Evolutionary conservation across 1,284 basidiomycete species (phyloP).

Genomic region (Cryptococcus sp.): DNA sequence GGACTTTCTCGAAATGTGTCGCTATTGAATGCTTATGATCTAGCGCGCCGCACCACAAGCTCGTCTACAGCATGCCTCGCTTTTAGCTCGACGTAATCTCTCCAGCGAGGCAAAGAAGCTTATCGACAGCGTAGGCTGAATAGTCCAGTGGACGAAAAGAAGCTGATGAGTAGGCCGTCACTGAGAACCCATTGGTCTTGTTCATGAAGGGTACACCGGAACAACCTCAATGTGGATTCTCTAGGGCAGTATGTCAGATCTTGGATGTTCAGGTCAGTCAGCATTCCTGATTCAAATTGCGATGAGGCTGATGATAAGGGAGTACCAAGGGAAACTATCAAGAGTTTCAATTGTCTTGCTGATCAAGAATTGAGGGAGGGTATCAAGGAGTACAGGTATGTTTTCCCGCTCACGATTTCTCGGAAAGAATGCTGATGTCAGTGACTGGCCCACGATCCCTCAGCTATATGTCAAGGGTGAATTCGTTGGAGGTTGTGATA

Average conservation of each 20-base stretch:
- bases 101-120: slow-evolving; percentile 50
- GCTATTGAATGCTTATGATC: slow-evolving; percentile 14
- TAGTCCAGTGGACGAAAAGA: neutral
- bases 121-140: slow-evolving; percentile 49
- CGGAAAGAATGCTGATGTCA: slow-evolving; percentile 40
- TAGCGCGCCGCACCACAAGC: slow-evolving; percentile 41
- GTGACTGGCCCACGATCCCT: slow-evolving; percentile 97
- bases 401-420: neutral
- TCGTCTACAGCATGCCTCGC: slow-evolving; percentile 29
- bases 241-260: slow-evolving; percentile 85
- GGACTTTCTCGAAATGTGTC: neutral
- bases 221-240: slow-evolving; percentile 79
- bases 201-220: slow-evolving; percentile 89
- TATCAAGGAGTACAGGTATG: slow-evolving; percentile 95
- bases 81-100: slow-evolving; percentile 43
- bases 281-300: neutral
- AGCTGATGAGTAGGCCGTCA: slow-evolving; percentile 54
- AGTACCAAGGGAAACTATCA: slow-evolving; percentile 71
- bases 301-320: slow-evolving; percentile 55
- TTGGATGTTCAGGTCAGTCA: slow-evolving; percentile 68
- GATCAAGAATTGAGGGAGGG: slow-evolving; percentile 65
- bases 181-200: slow-evolving; percentile 70
- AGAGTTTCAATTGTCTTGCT: slow-evolving; percentile 84
- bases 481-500: slow-evolving; percentile 96
- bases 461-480: slow-evolving; percentile 93